These are phyloP conservation scores for Fusarium austroafricanum DNA, from an alignment of 2,329 filamentous ascomycete genomes.

Conservation along the genomic window DNA sequence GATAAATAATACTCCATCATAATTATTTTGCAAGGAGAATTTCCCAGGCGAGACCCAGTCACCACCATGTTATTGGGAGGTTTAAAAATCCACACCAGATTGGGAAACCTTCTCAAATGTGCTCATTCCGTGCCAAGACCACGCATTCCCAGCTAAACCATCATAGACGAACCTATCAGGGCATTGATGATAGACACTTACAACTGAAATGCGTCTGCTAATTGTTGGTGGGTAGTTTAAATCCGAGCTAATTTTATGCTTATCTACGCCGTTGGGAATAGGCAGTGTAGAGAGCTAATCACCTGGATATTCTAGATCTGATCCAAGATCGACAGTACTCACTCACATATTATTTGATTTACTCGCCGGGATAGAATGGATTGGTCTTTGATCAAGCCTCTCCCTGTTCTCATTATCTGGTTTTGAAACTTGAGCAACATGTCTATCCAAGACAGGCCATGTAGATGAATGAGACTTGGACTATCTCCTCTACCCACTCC, in stretches of 20 bases:
- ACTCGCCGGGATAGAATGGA: too few species aligned
- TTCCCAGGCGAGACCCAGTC: background rate
- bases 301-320: background rate
- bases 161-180: constrained; percentile 1
- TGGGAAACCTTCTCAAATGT: constrained; percentile 24
- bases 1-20: background rate
- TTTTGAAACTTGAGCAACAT: background rate
- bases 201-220: too few species aligned
- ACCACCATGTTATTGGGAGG: background rate
- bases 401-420: background rate
- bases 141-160: background rate
- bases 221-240: background rate
- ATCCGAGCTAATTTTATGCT: constrained; percentile 17
- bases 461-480: background rate
- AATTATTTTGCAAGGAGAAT: background rate
- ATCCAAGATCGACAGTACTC: background rate
- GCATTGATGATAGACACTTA: background rate
- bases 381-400: background rate
- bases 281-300: background rate
- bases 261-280: background rate
- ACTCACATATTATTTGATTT: background rate
- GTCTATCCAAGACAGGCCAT: background rate
- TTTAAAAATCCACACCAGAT: background rate
- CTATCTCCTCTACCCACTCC: background rate
- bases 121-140: constrained; percentile 14